phyloP scores from a whole-genome alignment of 2,329 filamentous ascomycete species.

The Thermoascus crustaceus region DNA sequence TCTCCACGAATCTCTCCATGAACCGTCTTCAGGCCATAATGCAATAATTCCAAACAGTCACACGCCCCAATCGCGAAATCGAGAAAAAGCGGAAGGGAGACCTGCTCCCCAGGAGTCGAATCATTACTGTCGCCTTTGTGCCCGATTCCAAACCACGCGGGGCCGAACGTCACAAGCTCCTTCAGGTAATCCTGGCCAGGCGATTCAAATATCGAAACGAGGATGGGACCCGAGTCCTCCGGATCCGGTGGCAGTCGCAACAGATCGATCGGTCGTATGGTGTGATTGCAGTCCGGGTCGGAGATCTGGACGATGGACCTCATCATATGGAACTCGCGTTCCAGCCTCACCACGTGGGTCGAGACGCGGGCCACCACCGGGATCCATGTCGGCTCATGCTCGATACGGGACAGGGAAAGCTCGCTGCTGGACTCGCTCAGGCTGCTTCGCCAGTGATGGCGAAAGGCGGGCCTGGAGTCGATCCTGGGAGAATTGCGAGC shows the following conservation, averaged over 20 bases:
- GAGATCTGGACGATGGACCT: constrained; percentile 62
- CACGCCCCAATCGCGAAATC: constrained; percentile 86
- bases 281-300: constrained; percentile 66
- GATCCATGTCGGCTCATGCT: constrained; percentile 40
- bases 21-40: constrained; percentile 76
- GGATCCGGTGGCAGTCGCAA: constrained; percentile 60
- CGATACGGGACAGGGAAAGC: constrained; percentile 30
- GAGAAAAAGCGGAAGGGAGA: constrained; percentile 69
- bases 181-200: constrained; percentile 66
- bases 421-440: constrained; percentile 44
- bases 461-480: constrained; percentile 32
- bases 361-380: constrained; percentile 75
- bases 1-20: constrained; percentile 88
- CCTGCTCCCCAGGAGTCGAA: constrained; percentile 48
- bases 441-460: constrained; percentile 43
- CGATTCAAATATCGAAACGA: constrained; percentile 73
- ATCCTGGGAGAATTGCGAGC: constrained; percentile 36
- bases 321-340: constrained; percentile 78
- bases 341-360: constrained; percentile 70
- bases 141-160: constrained; percentile 59
- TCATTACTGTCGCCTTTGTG: constrained; percentile 38
- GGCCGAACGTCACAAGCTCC: constrained; percentile 67
- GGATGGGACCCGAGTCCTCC: constrained; percentile 61
- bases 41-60: constrained; percentile 80
- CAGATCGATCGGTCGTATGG: constrained; percentile 72